These are phyloP conservation scores for Rhododendron mucronatum DNA, from an alignment of 148 eudicot species.

Conservation along the genomic window DNA sequence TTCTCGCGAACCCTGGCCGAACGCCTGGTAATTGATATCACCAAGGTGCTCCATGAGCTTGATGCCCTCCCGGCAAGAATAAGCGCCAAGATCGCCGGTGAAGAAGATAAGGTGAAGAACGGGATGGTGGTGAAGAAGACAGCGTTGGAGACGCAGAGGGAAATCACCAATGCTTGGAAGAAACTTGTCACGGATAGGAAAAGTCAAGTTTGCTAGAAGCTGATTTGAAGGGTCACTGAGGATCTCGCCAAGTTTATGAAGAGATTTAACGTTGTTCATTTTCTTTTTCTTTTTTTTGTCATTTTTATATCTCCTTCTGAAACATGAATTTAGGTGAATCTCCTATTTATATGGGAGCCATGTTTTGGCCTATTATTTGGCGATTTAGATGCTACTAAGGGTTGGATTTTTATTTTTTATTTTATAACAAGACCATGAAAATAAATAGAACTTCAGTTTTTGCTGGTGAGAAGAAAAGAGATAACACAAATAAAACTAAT, in stretches of 20 bases:
- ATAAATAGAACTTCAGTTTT: background rate
- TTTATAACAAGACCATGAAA: background rate
- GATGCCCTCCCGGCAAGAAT: background rate
- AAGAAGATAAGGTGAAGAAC: background rate
- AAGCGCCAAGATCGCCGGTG: background rate
- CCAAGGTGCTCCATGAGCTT: slow-evolving; percentile 15
- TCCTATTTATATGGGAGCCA: background rate
- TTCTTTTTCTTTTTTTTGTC: background rate
- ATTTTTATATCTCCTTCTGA: background rate
- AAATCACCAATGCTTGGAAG: slow-evolving; percentile 15
- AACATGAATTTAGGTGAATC: background rate
- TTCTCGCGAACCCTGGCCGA: slow-evolving; percentile 13
- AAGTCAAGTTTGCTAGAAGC: slow-evolving; percentile 3
- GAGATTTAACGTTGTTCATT: background rate
- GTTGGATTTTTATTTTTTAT: background rate
- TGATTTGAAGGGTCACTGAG: background rate
- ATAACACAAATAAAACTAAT: background rate
- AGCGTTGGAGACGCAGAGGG: slow-evolving; percentile 5
- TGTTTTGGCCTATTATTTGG: background rate
- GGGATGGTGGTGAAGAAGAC: background rate
- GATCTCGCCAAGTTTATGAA: background rate
- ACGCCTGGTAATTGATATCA: slow-evolving; percentile 12
- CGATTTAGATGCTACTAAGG: background rate
- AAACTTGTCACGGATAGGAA: slow-evolving; percentile 9
- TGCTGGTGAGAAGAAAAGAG: background rate